Evolutionary conservation across 768 basidiomycete genomes (phyloP).

Genomic region (Termitomyces sp.): DNA sequence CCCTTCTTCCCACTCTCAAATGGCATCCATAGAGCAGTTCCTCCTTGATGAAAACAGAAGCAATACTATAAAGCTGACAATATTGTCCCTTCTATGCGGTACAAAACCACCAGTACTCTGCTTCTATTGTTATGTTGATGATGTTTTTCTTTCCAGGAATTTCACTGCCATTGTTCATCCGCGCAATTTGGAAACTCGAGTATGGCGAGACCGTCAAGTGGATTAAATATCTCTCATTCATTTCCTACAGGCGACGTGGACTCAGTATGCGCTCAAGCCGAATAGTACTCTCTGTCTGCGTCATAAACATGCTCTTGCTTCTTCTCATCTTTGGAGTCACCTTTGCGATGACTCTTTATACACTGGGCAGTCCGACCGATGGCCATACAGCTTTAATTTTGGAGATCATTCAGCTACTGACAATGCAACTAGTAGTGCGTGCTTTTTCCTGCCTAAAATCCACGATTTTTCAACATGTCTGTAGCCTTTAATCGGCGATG

Average conservation of each 20-base stretch:
- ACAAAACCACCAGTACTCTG: not conserved
- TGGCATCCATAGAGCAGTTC: not conserved
- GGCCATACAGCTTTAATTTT: not conserved
- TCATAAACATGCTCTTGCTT: not conserved
- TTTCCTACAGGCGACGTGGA: not conserved
- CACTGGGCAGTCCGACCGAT: too few species aligned
- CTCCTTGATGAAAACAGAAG: too few species aligned
- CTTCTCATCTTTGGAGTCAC: not conserved
- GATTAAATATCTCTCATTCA: not conserved
- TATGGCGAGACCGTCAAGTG: not conserved
- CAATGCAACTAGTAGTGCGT: not conserved
- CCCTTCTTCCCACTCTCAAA: not conserved
- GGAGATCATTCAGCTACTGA: not conserved
- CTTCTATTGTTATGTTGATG: not conserved
- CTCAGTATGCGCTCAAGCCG: not conserved
- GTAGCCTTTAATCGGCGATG: not conserved
- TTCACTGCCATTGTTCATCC: not conserved
- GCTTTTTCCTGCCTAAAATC: not conserved
- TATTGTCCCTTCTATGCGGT: not conserved
- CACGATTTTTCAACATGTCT: not conserved
- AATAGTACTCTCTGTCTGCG: not conserved
- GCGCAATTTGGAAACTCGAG: not conserved
- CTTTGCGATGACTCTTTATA: not conserved
- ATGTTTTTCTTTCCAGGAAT: not conserved
- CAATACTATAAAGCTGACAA: not conserved